Evolutionary conservation across 106 monocot genomes (phyloP), one percentile per base, ranked within the genome.

Genomic region (Dioscorea alata): DNA sequence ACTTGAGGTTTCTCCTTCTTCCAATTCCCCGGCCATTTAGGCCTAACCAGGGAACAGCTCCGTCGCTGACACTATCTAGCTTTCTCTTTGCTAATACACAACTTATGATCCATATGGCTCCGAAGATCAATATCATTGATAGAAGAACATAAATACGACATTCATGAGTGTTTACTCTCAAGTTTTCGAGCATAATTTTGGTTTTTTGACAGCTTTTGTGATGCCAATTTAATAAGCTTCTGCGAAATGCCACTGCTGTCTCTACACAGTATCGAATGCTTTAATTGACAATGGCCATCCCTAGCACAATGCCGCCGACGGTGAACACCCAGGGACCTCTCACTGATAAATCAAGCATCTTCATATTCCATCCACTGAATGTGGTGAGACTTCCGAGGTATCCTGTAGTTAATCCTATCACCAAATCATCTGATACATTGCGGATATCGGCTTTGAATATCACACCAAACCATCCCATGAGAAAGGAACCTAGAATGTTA

Each of bases 281-380:
- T 57, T 78, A 78, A 69, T 92, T 84, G 25, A 99, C 92, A 50
- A 99, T 66, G 24, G 81, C 75, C 63, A 83, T 83, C 12, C 92
- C 97, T 56, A 92, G 49, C 61, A 97, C 51, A 25, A 87, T 59
- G 63, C 97, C 97, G 42, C 73, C 83, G 2, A 85, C 63, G 23
- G 92, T 78, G 70, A 57, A 83, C 32, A 74, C 78, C 97, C 97
- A 97, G 24, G 83, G 80, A 20, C 76, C 81, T 66, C 82, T 66
- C 33, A 89, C 75, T 57, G 89, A 86, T 42, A 92, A 71, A 28
- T 71, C 70, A 56, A 97, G 79, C 92, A 97, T 90, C 80, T 87
- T 87, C 74, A 91, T 92, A 33, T 92, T 97, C 97, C 97, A 97
- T 57, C 97, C 92, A 69, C 97, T 92, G 67, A 92, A 97, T n/a